Evolutionary conservation across 768 basidiomycete genomes (phyloP), one percentile per base, ranked within the genome.

Genomic region (Kwoniella heveanensis): DNA sequence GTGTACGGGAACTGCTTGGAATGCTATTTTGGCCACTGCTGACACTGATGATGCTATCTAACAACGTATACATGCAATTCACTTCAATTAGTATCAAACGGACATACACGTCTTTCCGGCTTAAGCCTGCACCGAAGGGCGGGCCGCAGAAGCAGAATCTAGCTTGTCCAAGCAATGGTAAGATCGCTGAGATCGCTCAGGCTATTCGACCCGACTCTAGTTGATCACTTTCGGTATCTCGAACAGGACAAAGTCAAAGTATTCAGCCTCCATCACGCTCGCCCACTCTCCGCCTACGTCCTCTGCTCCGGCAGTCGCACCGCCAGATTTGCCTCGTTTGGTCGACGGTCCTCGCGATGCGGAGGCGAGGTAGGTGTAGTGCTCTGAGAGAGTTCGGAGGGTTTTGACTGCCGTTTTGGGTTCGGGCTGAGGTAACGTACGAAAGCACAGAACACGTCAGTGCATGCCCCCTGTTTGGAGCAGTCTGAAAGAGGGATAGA

Each of bases 201-300:
- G n/a, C n/a, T n/a, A n/a, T n/a, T n/a, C n/a, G 32, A 32, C 13
- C 32, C 13, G 32, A 32, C 32, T 32, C 59, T 71, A 71, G 27
- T 59, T 60, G 50, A 65, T 82, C 70, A 96, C 90, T 89, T 90
- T 92, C 30, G 91, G 92, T 57, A 99, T 86, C 79, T 97, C 95
- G 77, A 88, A 94, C 75, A 95, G 77, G 24, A 97, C 91, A 73
- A 97, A 99, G 80, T 95, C 92, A 78, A 89, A 92, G 78, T 90
- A 90, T 79, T 99, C 95, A 78, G 94, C 90, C 76, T 99, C 96
- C 84, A 99, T 86, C 37, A 99, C 82, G 13, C 86, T 85, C 78
- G 92, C 90, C 79, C 90, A 99, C 80, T 99, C 95, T 67, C 93
- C 95, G 15, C 86, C 84, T 60, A 91, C 88, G 26, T 92, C 91